Evolutionary conservation across 1,284 basidiomycete species (phyloP), one percentile per base, ranked within the genome.

Genomic region (Cutaneotrichosporon sp.): DNA sequence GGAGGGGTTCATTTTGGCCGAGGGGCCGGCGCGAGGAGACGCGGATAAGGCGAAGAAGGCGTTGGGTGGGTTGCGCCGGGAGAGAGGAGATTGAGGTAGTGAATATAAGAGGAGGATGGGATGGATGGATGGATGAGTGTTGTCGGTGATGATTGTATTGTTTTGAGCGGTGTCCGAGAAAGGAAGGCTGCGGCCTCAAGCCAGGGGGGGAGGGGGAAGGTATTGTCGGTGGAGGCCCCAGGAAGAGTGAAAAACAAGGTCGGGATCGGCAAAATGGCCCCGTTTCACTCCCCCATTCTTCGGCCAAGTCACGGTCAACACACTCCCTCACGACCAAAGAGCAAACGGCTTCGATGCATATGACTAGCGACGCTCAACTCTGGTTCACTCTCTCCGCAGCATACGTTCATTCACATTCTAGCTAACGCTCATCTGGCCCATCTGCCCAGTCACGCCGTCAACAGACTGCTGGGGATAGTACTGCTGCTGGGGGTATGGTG

Each of bases 361-460:
- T 36, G 36, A 36, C 36, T 13, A 13, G 9, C 36, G 9, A 36
- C 36, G 36, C 9, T 18, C 16, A 13, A 5, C 40, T 42, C 40
- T 13, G 40, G 40, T 9, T 42, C 40, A 42, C 14, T 5, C 40
- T 42, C 40, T 5, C 40, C 40, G 40, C 2, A 18, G 18, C 16
- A 46, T 53, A 34, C 51, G 31, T 53, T 51, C 22, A 51, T 51
- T 51, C 22, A 51, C 49, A 53, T 34, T 53, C 49, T 61, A 42
- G 10, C 42, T 22, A 22, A 79, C 73, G 56, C 66, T 67, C 77
- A 79, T 75, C 63, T 74, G 67, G 47, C 65, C 66, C 67, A 79
- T 66, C 21, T 70, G 71, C 7, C 64, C 64, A 31, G 72, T 58
- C 26, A 75, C 70, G 32, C 63, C 68, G 36, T 60, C 42, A 4